Percentiles rank a stretch among this genome's conserved stretches.
Evolutionary conservation across 768 basidiomycete species (phyloP).

Genomic region (Lactarius indigo): DNA sequence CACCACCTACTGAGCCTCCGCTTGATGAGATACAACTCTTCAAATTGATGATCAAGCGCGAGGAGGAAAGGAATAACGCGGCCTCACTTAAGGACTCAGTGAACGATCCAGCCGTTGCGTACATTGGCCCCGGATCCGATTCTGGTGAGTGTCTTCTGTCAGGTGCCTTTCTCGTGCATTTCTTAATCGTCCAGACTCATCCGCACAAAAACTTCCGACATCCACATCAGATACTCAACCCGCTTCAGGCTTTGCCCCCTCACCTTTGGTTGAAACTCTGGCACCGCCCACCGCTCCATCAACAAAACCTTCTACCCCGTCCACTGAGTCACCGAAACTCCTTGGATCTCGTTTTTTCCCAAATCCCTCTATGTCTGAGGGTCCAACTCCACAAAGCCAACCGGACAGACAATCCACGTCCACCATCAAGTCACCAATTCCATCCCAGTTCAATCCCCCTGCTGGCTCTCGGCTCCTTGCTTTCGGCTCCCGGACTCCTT

Average conservation of each 20-base stretch:
- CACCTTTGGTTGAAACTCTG: constrained; percentile 10
- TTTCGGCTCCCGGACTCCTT: constrained; percentile 34
- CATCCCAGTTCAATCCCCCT: constrained; percentile 39
- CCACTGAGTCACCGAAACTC: constrained; percentile 24
- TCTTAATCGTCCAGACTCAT: constrained; percentile 1
- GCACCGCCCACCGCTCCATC: constrained; percentile 14
- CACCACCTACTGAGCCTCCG: constrained; percentile 32
- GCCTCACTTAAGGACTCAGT: constrained; percentile 22
- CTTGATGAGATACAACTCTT: constrained; percentile 84
- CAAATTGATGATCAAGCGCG: constrained; percentile 78
- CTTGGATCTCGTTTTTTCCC: constrained; percentile 39
- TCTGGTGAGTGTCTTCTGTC: constrained; percentile 16
- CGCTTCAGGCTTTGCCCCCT: background rate
- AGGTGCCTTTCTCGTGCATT: background rate
- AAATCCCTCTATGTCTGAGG: constrained; percentile 27
- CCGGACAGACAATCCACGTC: constrained; percentile 16
- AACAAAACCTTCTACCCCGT: constrained; percentile 21
- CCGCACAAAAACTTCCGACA: constrained; percentile 6
- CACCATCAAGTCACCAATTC: constrained; percentile 27
- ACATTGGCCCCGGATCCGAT: constrained; percentile 14
- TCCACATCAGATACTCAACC: constrained; percentile 6
- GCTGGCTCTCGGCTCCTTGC: constrained; percentile 44
- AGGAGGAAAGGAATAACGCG: constrained; percentile 50
- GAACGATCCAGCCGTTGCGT: constrained; percentile 15
- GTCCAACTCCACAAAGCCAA: constrained; percentile 13